A percentile compares a stretch with the other conserved stretches of the same genome.
Evolutionary conservation across 345 rosid genomes (phyloP).

Genomic region (Hevea brasiliensis): DNA sequence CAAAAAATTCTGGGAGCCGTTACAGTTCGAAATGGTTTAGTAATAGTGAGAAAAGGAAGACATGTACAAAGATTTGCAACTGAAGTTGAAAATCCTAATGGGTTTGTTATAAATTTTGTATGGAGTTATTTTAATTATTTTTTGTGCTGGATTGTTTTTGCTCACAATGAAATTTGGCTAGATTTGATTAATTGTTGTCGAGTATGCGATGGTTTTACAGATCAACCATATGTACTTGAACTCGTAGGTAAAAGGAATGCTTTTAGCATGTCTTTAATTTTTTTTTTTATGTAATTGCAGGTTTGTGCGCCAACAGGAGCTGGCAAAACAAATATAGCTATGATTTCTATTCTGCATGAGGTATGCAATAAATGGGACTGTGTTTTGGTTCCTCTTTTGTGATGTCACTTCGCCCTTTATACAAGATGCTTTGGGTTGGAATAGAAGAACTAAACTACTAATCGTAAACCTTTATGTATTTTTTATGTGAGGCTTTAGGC

Average conservation of each 20-base stretch:
- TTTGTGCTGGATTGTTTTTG: neutral
- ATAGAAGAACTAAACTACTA: neutral
- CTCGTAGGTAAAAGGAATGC: neutral
- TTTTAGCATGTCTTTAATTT: conserved; percentile 4
- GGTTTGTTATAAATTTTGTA: neutral
- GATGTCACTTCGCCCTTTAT: conserved; percentile 15
- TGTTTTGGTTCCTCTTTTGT: conserved; percentile 9
- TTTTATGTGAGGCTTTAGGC: no score
- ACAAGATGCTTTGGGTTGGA: conserved; percentile 4
- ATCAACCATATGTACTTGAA: neutral
- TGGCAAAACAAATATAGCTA: conserved; percentile 96
- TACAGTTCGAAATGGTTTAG: neutral
- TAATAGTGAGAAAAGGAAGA: neutral
- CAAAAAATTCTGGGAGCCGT: neutral
- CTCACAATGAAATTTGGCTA: neutral
- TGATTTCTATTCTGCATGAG: conserved; percentile 94
- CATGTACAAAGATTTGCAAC: neutral
- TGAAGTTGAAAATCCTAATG: neutral
- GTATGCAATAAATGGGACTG: conserved; percentile 31
- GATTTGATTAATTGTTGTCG: neutral
- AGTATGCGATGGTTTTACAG: neutral
- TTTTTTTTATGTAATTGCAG: conserved; percentile 45
- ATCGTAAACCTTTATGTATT: no score
- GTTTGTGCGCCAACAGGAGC: conserved; percentile 99
- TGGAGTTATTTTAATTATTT: neutral